A percentile compares a stretch with the other conserved stretches of the same genome.
Conservation (phyloP, 2,329 filamentous ascomycete genomes). For the Talaromyces sp. region DNA sequence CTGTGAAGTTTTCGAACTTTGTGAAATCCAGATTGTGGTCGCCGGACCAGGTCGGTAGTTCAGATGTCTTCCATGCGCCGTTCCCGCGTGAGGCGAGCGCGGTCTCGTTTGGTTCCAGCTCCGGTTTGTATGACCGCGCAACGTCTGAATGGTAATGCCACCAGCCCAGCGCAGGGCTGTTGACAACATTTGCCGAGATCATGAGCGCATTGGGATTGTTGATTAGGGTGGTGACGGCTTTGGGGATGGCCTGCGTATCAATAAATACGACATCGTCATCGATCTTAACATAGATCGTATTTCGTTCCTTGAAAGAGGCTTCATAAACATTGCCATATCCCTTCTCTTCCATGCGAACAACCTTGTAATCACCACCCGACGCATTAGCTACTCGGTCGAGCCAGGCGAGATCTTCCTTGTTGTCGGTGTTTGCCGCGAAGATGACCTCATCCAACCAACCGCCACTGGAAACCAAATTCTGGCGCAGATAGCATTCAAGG, state of each 20-base stretch:
- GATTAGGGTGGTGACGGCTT: slow-evolving; percentile 15
- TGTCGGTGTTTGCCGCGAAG: slow-evolving; percentile 16
- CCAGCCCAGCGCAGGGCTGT: slow-evolving; percentile 18
- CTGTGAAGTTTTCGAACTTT: slow-evolving; percentile 8
- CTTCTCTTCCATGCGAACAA: slow-evolving; percentile 16
- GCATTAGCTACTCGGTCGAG: slow-evolving; percentile 11
- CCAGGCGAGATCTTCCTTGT: slow-evolving; percentile 16
- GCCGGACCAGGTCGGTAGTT: slow-evolving; percentile 14
- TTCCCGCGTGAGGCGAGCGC: slow-evolving; percentile 16
- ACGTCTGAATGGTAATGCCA: slow-evolving; percentile 18
- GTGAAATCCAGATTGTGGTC: slow-evolving; percentile 10
- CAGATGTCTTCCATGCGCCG: slow-evolving; percentile 15
- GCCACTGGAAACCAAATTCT: slow-evolving; percentile 17
- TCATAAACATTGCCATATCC: slow-evolving; percentile 18
- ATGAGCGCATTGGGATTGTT: slow-evolving; percentile 17
- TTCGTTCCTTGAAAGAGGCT: slow-evolving; percentile 16
- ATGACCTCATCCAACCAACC: slow-evolving; percentile 18
- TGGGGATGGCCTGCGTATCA: slow-evolving; percentile 16
- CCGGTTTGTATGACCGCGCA: slow-evolving; percentile 16
- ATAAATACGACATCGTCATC: slow-evolving; percentile 17
- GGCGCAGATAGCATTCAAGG: slow-evolving; percentile 17
- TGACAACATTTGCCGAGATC: slow-evolving; percentile 17
- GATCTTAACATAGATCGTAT: slow-evolving; percentile 18
- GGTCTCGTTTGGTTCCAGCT: slow-evolving; percentile 11
- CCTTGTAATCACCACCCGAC: slow-evolving; percentile 13